Evolutionary conservation across 108 stramenopile genomes (phyloP).

Genomic region (Halocafeteria seosinensis): DNA sequence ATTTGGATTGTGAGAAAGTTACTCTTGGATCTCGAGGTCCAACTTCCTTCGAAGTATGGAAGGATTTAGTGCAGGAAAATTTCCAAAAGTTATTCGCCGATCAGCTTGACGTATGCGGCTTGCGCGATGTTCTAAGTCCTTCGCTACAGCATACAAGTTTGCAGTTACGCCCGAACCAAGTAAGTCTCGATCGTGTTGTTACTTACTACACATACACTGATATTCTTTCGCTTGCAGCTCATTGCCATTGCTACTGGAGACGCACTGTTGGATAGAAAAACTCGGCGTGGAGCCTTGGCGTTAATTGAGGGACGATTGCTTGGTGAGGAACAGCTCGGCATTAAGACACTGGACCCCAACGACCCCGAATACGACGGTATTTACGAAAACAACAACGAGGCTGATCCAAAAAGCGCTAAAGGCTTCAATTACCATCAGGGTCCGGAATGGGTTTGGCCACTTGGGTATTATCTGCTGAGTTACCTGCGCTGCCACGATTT

Average conservation of each 20-base stretch:
- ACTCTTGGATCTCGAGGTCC: neutral
- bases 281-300: neutral
- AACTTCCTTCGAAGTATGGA: neutral
- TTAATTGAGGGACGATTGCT: neutral
- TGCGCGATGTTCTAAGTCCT: too few species aligned
- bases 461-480: neutral
- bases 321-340: neutral
- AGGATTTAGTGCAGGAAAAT: neutral
- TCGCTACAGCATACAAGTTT: too few species aligned
- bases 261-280: neutral
- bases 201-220: too few species aligned
- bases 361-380: neutral
- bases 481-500: neutral
- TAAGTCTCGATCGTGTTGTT: too few species aligned
- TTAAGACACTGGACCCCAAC: neutral
- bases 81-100: neutral
- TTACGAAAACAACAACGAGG: neutral
- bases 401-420: neutral
- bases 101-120: too few species aligned
- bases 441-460: conserved; percentile 2
- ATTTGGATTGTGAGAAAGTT: neutral
- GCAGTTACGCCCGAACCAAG: too few species aligned
- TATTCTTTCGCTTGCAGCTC: too few species aligned
- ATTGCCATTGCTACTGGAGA: too few species aligned
- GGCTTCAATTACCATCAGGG: conserved; percentile 8